Conservation (phyloP, 2,329 filamentous ascomycete species). For the Penicillium sp. region DNA sequence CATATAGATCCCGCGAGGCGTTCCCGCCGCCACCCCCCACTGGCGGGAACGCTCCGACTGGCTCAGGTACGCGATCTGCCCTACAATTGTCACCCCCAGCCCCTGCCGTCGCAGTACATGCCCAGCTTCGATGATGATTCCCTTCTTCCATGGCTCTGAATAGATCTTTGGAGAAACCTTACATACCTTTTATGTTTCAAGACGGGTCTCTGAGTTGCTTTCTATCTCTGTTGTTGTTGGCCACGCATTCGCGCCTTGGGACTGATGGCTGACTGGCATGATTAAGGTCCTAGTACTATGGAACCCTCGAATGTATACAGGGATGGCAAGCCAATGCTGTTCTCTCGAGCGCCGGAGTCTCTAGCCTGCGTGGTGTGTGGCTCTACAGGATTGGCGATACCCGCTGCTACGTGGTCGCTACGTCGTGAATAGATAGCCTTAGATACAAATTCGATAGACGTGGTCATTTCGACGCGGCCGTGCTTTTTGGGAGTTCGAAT, state of each 20-base stretch:
- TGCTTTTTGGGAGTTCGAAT: background rate
- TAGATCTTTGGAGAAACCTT: conserved; percentile 17
- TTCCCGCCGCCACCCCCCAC: conserved; percentile 5
- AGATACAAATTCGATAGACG: no score
- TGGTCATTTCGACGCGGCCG: no score
- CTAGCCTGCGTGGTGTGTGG: no score
- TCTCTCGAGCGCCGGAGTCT: no score
- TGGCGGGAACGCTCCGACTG: conserved; percentile 9
- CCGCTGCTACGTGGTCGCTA: no score
- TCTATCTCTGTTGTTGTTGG: background rate
- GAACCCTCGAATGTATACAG: no score
- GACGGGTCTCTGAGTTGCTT: conserved; percentile 26
- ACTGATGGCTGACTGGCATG: background rate
- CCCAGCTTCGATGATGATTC: conserved; percentile 19
- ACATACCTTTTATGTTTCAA: conserved; percentile 23
- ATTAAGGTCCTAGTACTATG: no score
- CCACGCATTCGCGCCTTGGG: background rate
- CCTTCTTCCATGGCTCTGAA: conserved; percentile 15
- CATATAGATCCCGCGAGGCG: background rate
- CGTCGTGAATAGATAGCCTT: no score
- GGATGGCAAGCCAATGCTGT: no score
- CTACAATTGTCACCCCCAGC: background rate
- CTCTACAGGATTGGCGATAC: no score
- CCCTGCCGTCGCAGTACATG: background rate
- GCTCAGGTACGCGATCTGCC: conserved; percentile 14